Base-by-base conservation (phyloP, 2,329 filamentous ascomycete species). In the Fusarium camptoceras region DNA sequence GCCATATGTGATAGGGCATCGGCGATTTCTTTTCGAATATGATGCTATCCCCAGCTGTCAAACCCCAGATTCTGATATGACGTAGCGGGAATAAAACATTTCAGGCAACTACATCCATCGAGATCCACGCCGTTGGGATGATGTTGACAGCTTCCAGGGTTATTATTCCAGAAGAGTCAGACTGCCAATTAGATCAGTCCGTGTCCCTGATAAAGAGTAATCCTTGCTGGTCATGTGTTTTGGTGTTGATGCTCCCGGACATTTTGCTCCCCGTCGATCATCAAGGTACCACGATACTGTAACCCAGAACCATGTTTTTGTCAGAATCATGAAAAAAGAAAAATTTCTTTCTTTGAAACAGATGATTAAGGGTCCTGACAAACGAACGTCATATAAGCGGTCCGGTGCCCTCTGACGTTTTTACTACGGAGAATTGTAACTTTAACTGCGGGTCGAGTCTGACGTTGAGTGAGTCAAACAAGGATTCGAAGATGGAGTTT, bases 351-450 rank as follows among this genome's bases (percentile, higher is more conserved):
- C 22, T 43, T 22, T 20, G 15, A n/a, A 41, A n/a, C 25, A 37
- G 18, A 42, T 20, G 8, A 47, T 28, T 53, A 34, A 66, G 55
- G 62, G 48, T 55, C 48, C 37, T 61, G 20, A 5, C 18, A 6
- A 64, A 66, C 48, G 63, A 64, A 66, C 63, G 63, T 66, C 63
- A 66, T 66, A 46, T 61, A 61, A 66, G 62, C 62, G 62, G 62
- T 55, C 22, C 30, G 14, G n/a, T 47, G 34, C 24, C 20, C 18
- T 59, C 50, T 59, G 31, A 31, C 57, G 41, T 55, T 42, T 46
- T 37, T 37, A n/a, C 34, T 37, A 37, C 34, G 34, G 34, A n/a
- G 34, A 37, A 37, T 37, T n/a, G 37, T 16, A n/a, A 28, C 31
- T 53, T 10, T 15, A 48, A 22, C 12, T 64, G 44, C 57, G 51